These are phyloP conservation scores for Amanita inopinata DNA, from an alignment of 768 basidiomycete species.

Conservation along the genomic window DNA sequence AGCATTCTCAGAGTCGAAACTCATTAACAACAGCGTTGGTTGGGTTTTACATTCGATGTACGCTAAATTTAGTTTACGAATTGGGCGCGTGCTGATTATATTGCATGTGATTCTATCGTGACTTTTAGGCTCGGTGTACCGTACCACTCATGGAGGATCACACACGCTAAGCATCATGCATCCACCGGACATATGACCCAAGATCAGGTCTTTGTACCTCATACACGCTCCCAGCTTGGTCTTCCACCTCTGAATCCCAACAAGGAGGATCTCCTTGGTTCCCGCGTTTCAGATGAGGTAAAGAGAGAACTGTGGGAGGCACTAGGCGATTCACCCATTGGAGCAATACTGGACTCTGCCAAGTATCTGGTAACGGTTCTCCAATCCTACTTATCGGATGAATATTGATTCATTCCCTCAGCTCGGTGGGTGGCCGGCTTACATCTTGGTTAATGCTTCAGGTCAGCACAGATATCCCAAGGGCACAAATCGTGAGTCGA, in stretches of 20 bases:
- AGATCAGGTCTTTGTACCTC: constrained; percentile 93
- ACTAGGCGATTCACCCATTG: constrained; percentile 84
- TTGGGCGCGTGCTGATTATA: constrained; percentile 9
- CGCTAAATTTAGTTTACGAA: constrained; percentile 18
- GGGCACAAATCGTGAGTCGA: constrained; percentile 60
- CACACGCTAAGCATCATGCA: constrained; percentile 93
- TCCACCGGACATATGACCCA: constrained; percentile 88
- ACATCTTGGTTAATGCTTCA: constrained; percentile 74
- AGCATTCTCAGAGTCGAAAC: constrained; percentile 88
- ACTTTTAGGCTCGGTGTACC: constrained; percentile 75
- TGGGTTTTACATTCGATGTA: constrained; percentile 89
- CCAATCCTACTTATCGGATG: not conserved
- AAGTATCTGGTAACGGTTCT: constrained; percentile 46
- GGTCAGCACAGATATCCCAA: constrained; percentile 77
- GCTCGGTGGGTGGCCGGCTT: constrained; percentile 81
- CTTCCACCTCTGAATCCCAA: constrained; percentile 57
- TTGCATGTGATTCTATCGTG: constrained; percentile 15
- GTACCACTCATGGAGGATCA: constrained; percentile 94
- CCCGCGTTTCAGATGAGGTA: constrained; percentile 55
- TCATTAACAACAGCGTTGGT: constrained; percentile 86
- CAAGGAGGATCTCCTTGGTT: constrained; percentile 56
- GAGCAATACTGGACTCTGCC: constrained; percentile 41
- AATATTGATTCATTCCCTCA: constrained; percentile 18
- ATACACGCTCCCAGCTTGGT: constrained; percentile 68
- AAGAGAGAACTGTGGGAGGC: constrained; percentile 76